phyloP scores from a whole-genome alignment of 805 yeast genomes.

The Hanseniaspora lachancei region DNA sequence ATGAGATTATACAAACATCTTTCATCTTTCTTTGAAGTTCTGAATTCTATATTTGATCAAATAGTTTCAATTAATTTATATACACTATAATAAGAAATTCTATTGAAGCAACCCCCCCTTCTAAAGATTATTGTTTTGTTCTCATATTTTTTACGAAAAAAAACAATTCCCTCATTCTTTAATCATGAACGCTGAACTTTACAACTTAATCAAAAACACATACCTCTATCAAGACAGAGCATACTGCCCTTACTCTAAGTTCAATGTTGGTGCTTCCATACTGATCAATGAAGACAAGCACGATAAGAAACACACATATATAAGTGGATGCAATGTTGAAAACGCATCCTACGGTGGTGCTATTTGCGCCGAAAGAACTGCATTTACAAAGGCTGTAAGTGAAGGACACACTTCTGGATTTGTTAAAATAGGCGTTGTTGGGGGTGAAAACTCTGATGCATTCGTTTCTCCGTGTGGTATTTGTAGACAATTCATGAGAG shows the following conservation, averaged over 20 bases:
- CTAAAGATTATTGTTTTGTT: not conserved
- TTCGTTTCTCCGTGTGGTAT: constrained; percentile 85
- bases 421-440: constrained; percentile 47
- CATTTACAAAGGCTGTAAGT: constrained; percentile 44
- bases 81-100: too few relatives aligned
- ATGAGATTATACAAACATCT: not conserved
- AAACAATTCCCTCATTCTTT: not conserved
- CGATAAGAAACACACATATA: constrained; percentile 16
- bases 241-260: constrained; percentile 38
- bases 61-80: too few relatives aligned
- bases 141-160: not conserved
- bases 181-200: constrained; percentile 21
- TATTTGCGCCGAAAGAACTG: constrained; percentile 65
- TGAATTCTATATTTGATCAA: too few relatives aligned
- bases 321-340: constrained; percentile 79
- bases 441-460: constrained; percentile 44
- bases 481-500: constrained; percentile 81
- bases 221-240: constrained; percentile 31
- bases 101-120: too few relatives aligned
- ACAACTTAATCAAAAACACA: constrained; percentile 23
- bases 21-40: not conserved
- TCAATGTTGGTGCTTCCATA: constrained; percentile 65
- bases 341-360: constrained; percentile 81
- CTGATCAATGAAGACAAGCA: constrained; percentile 30
- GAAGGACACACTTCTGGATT: constrained; percentile 26